Percentiles rank a stretch among this genome's conserved stretches.
Conservation (phyloP, 768 basidiomycete genomes). For the Mycena capillaripes region DNA sequence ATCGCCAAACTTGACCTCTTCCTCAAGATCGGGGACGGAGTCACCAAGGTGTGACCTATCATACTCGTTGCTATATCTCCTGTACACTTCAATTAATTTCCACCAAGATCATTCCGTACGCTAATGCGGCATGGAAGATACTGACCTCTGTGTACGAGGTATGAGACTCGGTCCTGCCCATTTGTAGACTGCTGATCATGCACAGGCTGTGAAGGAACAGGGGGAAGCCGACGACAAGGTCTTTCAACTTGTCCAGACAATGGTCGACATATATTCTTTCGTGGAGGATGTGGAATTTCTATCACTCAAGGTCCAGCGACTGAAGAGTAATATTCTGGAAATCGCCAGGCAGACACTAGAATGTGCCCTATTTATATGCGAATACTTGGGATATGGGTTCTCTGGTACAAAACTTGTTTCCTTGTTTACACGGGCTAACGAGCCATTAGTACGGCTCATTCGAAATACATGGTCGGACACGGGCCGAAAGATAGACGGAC, state of each 20-base stretch:
- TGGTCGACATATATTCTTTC: constrained; percentile 9
- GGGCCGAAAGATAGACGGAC: not conserved
- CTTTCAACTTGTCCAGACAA: not conserved
- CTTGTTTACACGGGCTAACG: not conserved
- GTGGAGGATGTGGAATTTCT: not conserved
- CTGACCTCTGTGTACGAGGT: too few species aligned
- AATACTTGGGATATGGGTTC: not conserved
- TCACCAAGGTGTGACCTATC: too few species aligned
- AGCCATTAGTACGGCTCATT: not conserved
- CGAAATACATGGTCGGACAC: not conserved
- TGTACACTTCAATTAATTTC: too few species aligned
- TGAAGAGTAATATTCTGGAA: not conserved
- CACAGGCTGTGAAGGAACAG: not conserved
- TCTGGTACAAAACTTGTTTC: not conserved
- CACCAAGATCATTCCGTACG: too few species aligned
- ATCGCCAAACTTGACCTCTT: too few species aligned
- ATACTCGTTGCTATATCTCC: too few species aligned
- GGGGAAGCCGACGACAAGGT: not conserved
- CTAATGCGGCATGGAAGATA: too few species aligned
- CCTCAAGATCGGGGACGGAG: too few species aligned
- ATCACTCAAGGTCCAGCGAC: not conserved
- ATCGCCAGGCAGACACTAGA: not conserved
- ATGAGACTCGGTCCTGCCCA: too few species aligned
- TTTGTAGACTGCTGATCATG: too few species aligned
- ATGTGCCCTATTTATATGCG: not conserved